A percentile compares a stretch with the other conserved stretches of the same genome.
Conservation (phyloP, 441 rosid genomes). For the Geranium incanum region DNA sequence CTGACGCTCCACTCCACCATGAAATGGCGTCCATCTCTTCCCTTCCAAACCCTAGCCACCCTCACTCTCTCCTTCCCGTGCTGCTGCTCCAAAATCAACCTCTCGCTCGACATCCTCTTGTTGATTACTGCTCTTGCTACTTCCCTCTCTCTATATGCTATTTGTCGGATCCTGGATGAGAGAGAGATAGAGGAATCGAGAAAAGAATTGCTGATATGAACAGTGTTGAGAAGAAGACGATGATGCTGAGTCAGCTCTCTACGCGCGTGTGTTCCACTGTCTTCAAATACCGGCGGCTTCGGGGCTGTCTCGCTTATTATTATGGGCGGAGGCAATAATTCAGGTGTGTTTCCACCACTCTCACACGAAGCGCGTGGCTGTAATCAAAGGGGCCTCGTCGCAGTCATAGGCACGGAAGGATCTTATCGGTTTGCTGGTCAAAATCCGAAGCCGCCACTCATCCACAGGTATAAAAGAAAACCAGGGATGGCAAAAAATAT, state of each 20-base stretch:
- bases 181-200: no score
- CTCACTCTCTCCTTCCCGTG: constrained; percentile 79
- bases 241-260: not conserved
- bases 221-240: not conserved
- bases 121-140: not conserved
- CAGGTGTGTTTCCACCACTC: not conserved
- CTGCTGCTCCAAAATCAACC: constrained; percentile 60
- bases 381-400: no score
- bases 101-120: constrained; percentile 35
- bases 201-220: no score
- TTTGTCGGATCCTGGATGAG: not conserved
- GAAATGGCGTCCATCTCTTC: constrained; percentile 39
- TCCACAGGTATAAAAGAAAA: no score
- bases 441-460: no score
- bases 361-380: not conserved
- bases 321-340: no score
- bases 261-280: not conserved
- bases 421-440: no score
- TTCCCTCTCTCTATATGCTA: not conserved
- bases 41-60: constrained; percentile 74
- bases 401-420: no score
- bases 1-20: constrained; percentile 76
- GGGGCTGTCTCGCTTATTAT: no score
- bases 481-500: no score
- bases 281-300: no score